Evolutionary conservation across 140 eudicot genomes (phyloP).

Genomic region (Oenanthe javanica): DNA sequence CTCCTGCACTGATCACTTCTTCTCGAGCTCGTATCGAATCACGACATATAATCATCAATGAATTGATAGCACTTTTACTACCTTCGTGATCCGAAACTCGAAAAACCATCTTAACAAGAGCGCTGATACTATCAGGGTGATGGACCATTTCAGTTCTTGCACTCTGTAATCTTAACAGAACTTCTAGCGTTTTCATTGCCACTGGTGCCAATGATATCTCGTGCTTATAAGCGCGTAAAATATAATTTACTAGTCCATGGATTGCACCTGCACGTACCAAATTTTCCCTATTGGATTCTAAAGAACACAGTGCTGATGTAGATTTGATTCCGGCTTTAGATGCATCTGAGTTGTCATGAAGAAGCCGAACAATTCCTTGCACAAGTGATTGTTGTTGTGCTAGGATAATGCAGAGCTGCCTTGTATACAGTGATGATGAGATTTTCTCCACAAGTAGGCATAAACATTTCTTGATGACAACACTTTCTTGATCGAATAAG

Average conservation of each 20-base stretch:
- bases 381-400: slow-evolving; percentile 12
- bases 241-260: slow-evolving; percentile 13
- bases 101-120: slow-evolving; percentile 37
- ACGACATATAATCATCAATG: slow-evolving; percentile 19
- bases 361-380: slow-evolving; percentile 8
- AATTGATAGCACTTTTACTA: slow-evolving; percentile 40
- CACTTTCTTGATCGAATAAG: slow-evolving; percentile 24
- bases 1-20: slow-evolving; percentile 26
- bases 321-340: slow-evolving; percentile 19
- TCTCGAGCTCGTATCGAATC: slow-evolving; percentile 29
- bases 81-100: slow-evolving; percentile 38
- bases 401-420: slow-evolving; percentile 10
- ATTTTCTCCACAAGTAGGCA: slow-evolving; percentile 27
- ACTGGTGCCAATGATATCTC: slow-evolving; percentile 12
- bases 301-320: slow-evolving; percentile 11
- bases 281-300: slow-evolving; percentile 20
- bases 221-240: slow-evolving; percentile 1
- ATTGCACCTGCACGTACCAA: slow-evolving; percentile 21
- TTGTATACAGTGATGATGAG: slow-evolving; percentile 16
- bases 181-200: slow-evolving; percentile 23
- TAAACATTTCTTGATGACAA: slow-evolving; percentile 23
- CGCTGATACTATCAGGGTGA: slow-evolving; percentile 20
- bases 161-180: slow-evolving; percentile 18
- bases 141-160: slow-evolving; percentile 16
- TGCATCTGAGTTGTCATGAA: slow-evolving; percentile 14